Evolutionary conservation across 169 alveolate genomes (phyloP).

Genomic region (Plasmodium adleri): DNA sequence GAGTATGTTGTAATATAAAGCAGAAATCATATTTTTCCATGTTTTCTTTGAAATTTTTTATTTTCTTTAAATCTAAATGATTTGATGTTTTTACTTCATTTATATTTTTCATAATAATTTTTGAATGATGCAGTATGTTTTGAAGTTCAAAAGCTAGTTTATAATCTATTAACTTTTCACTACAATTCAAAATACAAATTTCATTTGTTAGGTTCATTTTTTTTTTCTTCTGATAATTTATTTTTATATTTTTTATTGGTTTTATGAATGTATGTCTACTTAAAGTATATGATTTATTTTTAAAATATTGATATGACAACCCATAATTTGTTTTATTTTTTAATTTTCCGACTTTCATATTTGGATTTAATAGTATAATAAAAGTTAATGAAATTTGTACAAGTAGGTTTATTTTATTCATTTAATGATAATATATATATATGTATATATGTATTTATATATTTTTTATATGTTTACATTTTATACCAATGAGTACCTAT

Average conservation of each 20-base stretch:
- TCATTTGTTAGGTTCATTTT: slow-evolving; percentile 16
- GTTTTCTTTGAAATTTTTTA: slow-evolving; percentile 38
- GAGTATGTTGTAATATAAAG: slow-evolving; percentile 79
- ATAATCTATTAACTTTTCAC: slow-evolving; percentile 63
- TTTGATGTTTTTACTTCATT: slow-evolving; percentile 8
- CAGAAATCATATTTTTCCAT: slow-evolving; percentile 77
- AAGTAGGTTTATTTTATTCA: slow-evolving; percentile 25
- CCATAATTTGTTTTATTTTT: slow-evolving; percentile 24
- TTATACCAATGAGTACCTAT: background rate
- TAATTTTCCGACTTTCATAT: background rate
- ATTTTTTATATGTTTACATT: background rate
- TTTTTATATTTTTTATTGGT: no score
- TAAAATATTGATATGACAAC: background rate
- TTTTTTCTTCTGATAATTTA: background rate
- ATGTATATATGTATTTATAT: background rate
- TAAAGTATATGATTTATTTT: background rate
- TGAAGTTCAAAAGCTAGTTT: slow-evolving; percentile 57
- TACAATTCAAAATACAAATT: slow-evolving; percentile 55
- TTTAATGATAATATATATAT: slow-evolving; percentile 4
- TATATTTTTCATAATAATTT: slow-evolving; percentile 39
- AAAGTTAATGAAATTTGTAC: slow-evolving; percentile 19
- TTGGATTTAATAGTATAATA: slow-evolving; percentile 10
- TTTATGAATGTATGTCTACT: no score
- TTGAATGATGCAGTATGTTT: slow-evolving; percentile 47
- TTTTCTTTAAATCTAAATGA: slow-evolving; percentile 14